phyloP scores from a whole-genome alignment of 805 yeast genomes.

The Blastobotrys attinorum region DNA sequence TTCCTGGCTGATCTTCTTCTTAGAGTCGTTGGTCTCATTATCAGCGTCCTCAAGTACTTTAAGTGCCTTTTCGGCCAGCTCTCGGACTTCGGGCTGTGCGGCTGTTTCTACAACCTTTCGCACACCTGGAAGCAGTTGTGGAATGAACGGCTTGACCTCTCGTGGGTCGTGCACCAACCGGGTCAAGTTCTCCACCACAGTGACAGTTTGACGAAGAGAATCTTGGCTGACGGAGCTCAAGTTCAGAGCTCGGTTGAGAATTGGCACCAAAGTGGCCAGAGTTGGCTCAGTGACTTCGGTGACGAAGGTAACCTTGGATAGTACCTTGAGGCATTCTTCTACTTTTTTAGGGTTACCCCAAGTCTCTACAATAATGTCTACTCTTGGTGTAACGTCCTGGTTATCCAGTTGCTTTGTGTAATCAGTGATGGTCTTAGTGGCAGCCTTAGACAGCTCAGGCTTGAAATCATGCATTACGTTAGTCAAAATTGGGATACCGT shows the following conservation, averaged over 20 bases:
- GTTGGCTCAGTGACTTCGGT: slow-evolving; percentile 99
- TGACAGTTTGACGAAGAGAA: slow-evolving; percentile 92
- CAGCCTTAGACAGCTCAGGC: slow-evolving; percentile 88
- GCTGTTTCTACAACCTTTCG: slow-evolving; percentile 83
- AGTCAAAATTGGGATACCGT: slow-evolving; percentile 75
- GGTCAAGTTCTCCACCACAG: slow-evolving; percentile 91
- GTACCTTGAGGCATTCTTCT: slow-evolving; percentile 78
- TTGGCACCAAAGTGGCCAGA: slow-evolving; percentile 82
- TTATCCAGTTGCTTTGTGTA: slow-evolving; percentile 84
- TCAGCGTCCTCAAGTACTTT: slow-evolving; percentile 77
- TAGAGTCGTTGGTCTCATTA: slow-evolving; percentile 57
- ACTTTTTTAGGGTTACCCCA: slow-evolving; percentile 86
- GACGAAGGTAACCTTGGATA: slow-evolving; percentile 91
- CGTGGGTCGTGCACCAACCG: slow-evolving; percentile 88
- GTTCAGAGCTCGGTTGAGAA: slow-evolving; percentile 79
- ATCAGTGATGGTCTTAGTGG: slow-evolving; percentile 57
- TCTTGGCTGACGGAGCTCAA: slow-evolving; percentile 89
- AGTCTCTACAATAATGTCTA: slow-evolving; percentile 76
- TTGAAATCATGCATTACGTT: slow-evolving; percentile 92
- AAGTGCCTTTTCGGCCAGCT: slow-evolving; percentile 80
- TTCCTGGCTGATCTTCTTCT: slow-evolving; percentile 58
- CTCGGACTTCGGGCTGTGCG: slow-evolving; percentile 93
- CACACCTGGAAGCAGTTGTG: slow-evolving; percentile 84
- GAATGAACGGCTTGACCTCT: slow-evolving; percentile 84
- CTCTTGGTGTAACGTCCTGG: slow-evolving; percentile 82